Percentiles rank a stretch among this genome's conserved stretches.
Conservation (phyloP, 2,329 filamentous ascomycete species). For the Truncatella angustata region DNA sequence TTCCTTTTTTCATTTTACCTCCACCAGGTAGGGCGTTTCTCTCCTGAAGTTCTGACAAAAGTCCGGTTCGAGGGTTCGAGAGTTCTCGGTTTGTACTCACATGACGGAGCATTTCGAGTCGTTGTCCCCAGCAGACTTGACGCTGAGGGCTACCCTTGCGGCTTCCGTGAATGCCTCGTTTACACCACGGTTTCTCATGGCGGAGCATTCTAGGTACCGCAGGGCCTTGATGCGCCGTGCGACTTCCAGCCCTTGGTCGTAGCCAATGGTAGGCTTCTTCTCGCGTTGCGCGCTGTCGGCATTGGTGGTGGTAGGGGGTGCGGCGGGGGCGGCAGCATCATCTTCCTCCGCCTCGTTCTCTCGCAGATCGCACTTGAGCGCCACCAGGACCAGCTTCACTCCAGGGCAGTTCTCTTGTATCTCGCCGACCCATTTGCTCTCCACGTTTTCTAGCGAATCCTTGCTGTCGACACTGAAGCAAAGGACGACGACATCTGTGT, state of each 20-base stretch:
- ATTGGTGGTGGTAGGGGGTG: no score
- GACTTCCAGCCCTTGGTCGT: conserved; percentile 87
- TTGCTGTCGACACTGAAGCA: conserved; percentile 97
- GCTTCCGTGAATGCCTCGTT: conserved; percentile 99
- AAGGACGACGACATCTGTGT: conserved; percentile 97
- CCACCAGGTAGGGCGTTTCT: not conserved
- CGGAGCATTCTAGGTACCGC: conserved; percentile 96
- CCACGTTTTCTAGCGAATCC: conserved; percentile 96
- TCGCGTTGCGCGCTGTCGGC: conserved; percentile 44
- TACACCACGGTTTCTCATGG: conserved; percentile 95
- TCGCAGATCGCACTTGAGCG: conserved; percentile 93
- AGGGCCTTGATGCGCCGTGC: conserved; percentile 88
- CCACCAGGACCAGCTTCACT: conserved; percentile 91
- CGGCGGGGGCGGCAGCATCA: conserved; percentile 44
- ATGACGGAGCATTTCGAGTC: conserved; percentile 61
- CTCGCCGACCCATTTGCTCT: conserved; percentile 97
- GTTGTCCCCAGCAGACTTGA: conserved; percentile 60
- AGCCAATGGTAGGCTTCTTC: conserved; percentile 76
- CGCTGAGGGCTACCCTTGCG: conserved; percentile 82
- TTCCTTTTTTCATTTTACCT: no score
- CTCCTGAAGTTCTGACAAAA: not conserved
- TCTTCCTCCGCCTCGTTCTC: conserved; percentile 74
- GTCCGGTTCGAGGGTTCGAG: not conserved
- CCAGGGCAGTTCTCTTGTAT: conserved; percentile 97
- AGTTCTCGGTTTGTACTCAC: conserved; percentile 34